These are phyloP conservation scores for Candida koratica DNA, from an alignment of 805 yeast species.

Conservation along the genomic window DNA sequence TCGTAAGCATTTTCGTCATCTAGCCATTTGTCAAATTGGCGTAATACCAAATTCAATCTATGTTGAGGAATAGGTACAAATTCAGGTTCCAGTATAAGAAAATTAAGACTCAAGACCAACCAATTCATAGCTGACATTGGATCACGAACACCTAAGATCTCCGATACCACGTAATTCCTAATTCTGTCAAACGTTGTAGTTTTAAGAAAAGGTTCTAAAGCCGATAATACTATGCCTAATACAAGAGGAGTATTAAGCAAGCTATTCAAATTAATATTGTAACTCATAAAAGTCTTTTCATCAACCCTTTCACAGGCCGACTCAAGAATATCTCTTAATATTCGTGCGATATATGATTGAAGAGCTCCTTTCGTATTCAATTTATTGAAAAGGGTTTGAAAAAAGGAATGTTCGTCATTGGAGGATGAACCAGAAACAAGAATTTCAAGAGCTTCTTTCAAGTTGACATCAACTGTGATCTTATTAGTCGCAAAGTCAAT, in stretches of 20 bases:
- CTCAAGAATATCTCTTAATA: slow-evolving; percentile 15
- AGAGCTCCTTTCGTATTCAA: slow-evolving; percentile 11
- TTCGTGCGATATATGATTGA: slow-evolving; percentile 20
- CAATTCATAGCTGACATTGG: slow-evolving; percentile 40
- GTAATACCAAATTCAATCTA: slow-evolving; percentile 59
- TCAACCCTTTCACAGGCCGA: slow-evolving; percentile 16
- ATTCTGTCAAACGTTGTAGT: slow-evolving; percentile 44
- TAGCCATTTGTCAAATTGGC: slow-evolving; percentile 52
- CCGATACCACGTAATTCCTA: slow-evolving; percentile 62
- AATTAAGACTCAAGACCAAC: slow-evolving; percentile 45
- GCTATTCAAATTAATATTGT: slow-evolving; percentile 29
- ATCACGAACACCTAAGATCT: slow-evolving; percentile 51
- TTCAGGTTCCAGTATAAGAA: slow-evolving; percentile 26
- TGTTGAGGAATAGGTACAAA: slow-evolving; percentile 55
- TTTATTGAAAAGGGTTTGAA: not conserved
- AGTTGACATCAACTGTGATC: not conserved
- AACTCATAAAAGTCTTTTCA: slow-evolving; percentile 20
- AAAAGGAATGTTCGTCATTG: not conserved
- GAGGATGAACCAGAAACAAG: not conserved
- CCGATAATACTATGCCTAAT: slow-evolving; percentile 24
- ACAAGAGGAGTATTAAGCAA: slow-evolving; percentile 30
- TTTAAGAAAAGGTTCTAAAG: slow-evolving; percentile 35
- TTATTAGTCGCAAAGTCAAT: not conserved
- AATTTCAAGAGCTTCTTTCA: not conserved
- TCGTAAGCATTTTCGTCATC: slow-evolving; percentile 63